phyloP scores from a whole-genome alignment of 768 basidiomycete genomes.

The Agaricus sinodeliciosus region DNA sequence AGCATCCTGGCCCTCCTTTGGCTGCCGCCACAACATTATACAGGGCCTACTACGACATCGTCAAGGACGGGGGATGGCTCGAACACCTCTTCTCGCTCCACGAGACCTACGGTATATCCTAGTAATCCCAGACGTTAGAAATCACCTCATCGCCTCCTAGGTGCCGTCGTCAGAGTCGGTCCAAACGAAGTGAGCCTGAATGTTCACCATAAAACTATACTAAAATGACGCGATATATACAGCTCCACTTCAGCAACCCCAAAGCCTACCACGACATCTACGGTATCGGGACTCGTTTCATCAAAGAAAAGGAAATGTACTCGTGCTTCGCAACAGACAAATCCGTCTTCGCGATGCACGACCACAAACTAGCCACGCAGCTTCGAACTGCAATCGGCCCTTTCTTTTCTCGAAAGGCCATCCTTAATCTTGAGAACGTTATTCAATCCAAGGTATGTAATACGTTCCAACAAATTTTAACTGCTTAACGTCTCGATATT shows the following conservation, averaged over 20 bases:
- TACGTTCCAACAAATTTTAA: neutral
- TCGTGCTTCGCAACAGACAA: slow-evolving; percentile 29
- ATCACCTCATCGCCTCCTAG: slow-evolving; percentile 14
- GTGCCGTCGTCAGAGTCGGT: slow-evolving; percentile 29
- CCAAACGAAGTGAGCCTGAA: slow-evolving; percentile 28
- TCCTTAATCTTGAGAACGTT: slow-evolving; percentile 28
- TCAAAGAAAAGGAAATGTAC: slow-evolving; percentile 30
- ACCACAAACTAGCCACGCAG: slow-evolving; percentile 27
- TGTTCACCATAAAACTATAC: neutral
- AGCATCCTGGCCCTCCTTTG: slow-evolving; percentile 26
- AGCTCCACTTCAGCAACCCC: slow-evolving; percentile 39
- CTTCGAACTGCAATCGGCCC: slow-evolving; percentile 29
- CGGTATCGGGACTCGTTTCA: slow-evolving; percentile 27
- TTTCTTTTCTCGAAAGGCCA: slow-evolving; percentile 34
- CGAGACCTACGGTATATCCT: slow-evolving; percentile 25
- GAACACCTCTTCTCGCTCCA: slow-evolving; percentile 31
- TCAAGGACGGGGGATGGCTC: slow-evolving; percentile 30
- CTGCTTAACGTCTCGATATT: neutral
- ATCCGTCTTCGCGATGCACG: slow-evolving; percentile 29
- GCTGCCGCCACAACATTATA: slow-evolving; percentile 28
- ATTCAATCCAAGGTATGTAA: slow-evolving; percentile 26
- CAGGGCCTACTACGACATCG: slow-evolving; percentile 27
- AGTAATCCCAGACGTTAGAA: too few relatives aligned
- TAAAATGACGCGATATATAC: neutral
- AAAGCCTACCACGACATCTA: slow-evolving; percentile 35